These are phyloP conservation scores for Phalaenopsis hybrid DNA, from an alignment of 116 monocot species.

Conservation along the genomic window DNA sequence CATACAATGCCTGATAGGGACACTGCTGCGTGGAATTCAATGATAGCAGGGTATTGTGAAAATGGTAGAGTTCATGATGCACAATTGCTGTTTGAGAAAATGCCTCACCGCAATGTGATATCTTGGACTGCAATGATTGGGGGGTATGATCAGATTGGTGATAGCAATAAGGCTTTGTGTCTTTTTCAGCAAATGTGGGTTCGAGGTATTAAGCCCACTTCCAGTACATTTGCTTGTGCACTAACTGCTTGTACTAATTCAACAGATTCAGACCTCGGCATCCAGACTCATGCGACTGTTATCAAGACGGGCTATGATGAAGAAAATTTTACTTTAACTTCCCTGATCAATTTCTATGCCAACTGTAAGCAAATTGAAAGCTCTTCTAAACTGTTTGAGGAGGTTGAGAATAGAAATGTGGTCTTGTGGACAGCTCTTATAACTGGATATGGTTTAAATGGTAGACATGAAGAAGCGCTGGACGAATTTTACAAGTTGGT, in stretches of 20 bases:
- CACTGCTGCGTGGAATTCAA: conserved; percentile 73
- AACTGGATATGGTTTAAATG: conserved; percentile 55
- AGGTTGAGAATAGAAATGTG: conserved; percentile 29
- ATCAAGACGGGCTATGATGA: conserved; percentile 25
- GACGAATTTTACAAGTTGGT: conserved; percentile 42
- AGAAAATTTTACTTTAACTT: conserved; percentile 54
- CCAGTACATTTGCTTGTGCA: conserved; percentile 62
- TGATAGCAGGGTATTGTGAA: conserved; percentile 60
- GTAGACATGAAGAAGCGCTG: conserved; percentile 43
- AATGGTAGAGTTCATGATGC: conserved; percentile 42
- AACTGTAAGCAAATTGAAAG: conserved; percentile 46
- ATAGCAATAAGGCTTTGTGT: conserved; percentile 31
- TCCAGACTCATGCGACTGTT: conserved; percentile 44
- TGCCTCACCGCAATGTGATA: conserved; percentile 54
- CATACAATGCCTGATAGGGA: conserved; percentile 47
- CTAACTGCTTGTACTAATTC: conserved; percentile 44
- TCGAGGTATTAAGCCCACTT: conserved; percentile 46
- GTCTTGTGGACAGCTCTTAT: conserved; percentile 76
- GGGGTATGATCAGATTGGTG: conserved; percentile 54
- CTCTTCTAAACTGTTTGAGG: conserved; percentile 34
- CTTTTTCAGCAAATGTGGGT: conserved; percentile 48
- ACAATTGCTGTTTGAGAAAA: conserved; percentile 39
- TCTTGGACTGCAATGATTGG: conserved; percentile 86
- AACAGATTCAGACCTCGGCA: conserved; percentile 29
- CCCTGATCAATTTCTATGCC: conserved; percentile 62